A percentile compares a stretch with the other conserved stretches of the same genome.
Conservation (phyloP, 1,284 basidiomycete species). For the Peniophora sp. region DNA sequence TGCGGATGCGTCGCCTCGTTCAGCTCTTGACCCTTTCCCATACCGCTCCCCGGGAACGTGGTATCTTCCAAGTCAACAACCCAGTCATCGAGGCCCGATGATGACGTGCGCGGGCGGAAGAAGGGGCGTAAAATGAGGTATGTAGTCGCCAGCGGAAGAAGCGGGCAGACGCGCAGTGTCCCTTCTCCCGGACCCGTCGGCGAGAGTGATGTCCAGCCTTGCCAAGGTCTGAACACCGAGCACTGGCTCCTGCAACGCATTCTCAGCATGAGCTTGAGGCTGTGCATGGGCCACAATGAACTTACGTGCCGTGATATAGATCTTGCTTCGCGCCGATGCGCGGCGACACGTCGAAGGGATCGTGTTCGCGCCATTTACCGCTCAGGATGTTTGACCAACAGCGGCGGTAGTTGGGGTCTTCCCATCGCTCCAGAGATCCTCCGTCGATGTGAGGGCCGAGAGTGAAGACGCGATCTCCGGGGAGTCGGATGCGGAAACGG, state of each 20-base stretch:
- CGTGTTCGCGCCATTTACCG: conserved; percentile 47
- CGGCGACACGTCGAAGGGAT: conserved; percentile 48
- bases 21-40: conserved; percentile 60
- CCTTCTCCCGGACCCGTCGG: conserved; percentile 59
- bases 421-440: conserved; percentile 73
- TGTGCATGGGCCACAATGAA: conserved; percentile 2
- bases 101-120: conserved; percentile 38
- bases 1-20: conserved; percentile 64
- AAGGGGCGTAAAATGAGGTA: conserved; percentile 74
- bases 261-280: neutral
- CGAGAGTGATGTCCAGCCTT: conserved; percentile 69
- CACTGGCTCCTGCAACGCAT: conserved; percentile 44
- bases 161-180: conserved; percentile 52
- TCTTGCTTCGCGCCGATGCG: conserved; percentile 48
- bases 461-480: conserved; percentile 55
- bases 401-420: conserved; percentile 54
- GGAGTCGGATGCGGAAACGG: conserved; percentile 64
- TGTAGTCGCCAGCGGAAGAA: conserved; percentile 48
- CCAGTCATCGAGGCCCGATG: conserved; percentile 42
- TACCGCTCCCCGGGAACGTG: conserved; percentile 54
- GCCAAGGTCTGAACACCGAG: conserved; percentile 71
- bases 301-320: conserved; percentile 45
- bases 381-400: conserved; percentile 51
- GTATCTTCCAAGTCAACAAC: conserved; percentile 49
- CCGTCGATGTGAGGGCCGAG: conserved; percentile 75